Conservation (phyloP, 2,329 filamentous ascomycete species). For the Colletotrichum limetticola region DNA sequence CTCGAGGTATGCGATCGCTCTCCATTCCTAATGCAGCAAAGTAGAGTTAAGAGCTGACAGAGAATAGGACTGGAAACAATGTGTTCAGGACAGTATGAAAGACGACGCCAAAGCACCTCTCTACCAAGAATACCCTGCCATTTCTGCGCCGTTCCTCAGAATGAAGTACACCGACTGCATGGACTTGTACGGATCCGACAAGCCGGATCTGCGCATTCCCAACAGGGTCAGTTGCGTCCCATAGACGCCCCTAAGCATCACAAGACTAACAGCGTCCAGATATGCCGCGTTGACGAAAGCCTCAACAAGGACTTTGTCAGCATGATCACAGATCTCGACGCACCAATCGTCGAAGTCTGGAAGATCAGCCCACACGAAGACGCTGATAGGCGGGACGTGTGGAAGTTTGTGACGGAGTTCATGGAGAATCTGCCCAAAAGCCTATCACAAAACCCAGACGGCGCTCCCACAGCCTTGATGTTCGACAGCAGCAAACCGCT, state of each 20-base stretch:
- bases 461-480: slow-evolving; percentile 83
- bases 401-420: slow-evolving; percentile 73
- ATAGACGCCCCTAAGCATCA: neutral
- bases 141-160: slow-evolving; percentile 59
- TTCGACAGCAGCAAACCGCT: slow-evolving; percentile 80
- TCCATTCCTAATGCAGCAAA: no score
- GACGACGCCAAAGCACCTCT: slow-evolving; percentile 12
- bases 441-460: slow-evolving; percentile 76
- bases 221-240: slow-evolving; percentile 61
- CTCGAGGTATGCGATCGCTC: neutral
- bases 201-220: slow-evolving; percentile 86
- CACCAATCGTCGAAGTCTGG: slow-evolving; percentile 81
- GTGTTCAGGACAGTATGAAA: slow-evolving; percentile 23
- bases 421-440: slow-evolving; percentile 71
- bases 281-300: slow-evolving; percentile 72
- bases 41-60: neutral
- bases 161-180: slow-evolving; percentile 84
- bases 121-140: slow-evolving; percentile 38
- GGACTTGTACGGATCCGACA: slow-evolving; percentile 85
- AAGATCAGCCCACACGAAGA: slow-evolving; percentile 68
- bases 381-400: slow-evolving; percentile 62
- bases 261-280: slow-evolving; percentile 55
- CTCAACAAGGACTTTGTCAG: slow-evolving; percentile 72
- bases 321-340: slow-evolving; percentile 77
- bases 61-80: slow-evolving; percentile 24